Base-by-base conservation (phyloP, 139 green algal genomes). In the Chlamydomonas incerta region DNA sequence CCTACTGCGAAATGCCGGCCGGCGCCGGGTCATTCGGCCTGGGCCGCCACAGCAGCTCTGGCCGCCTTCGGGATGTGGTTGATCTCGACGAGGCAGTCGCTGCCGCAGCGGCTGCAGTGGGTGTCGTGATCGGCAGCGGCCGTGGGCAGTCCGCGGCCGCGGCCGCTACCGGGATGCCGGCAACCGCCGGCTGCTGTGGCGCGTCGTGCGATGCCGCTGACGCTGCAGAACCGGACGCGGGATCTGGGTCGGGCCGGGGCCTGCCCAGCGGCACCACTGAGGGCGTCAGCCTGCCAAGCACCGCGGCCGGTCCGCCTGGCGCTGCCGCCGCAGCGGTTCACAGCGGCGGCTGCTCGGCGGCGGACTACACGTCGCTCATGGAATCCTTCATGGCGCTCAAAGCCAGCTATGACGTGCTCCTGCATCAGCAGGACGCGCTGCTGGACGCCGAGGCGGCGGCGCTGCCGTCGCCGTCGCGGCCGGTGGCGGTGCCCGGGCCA, bases 291-390 rank as follows among this genome's bases (percentile, higher is more conserved):
- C 5, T 26, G 58, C 15, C 60, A 2, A 23, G 3, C 60, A 13
- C 24, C 60, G 60, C 23, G 26, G 21, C 11, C 26, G 11, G 23
- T 2, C 58, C 58, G 58, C 58, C n/a, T 29, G 20, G 26, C 60
- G 60, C 60, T 11, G 60, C 18, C 13, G 26, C 3, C 26, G 26
- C 18, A 10, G 26, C 24, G 55, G 18, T 24, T 10, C 2, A 60
- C 55, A 60, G 55, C 18, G 18, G 55, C 20, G 55, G 55, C 60
- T 15, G 24, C 24, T 31, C 60, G 11, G 60, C 60, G 24, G 60
- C 14, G 33, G 74, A 83, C n/a, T 83, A 83, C 41, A 11, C 29
- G 14, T 65, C 77, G 65, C 77, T 83, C 11, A 66, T 83, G 77
- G 15, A 74, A 9, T 66, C 63, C 6, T 83, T 83, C 47, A 14